Conservation (phyloP, 2,329 filamentous ascomycete genomes). For the Aspergillus quadricinctus region DNA sequence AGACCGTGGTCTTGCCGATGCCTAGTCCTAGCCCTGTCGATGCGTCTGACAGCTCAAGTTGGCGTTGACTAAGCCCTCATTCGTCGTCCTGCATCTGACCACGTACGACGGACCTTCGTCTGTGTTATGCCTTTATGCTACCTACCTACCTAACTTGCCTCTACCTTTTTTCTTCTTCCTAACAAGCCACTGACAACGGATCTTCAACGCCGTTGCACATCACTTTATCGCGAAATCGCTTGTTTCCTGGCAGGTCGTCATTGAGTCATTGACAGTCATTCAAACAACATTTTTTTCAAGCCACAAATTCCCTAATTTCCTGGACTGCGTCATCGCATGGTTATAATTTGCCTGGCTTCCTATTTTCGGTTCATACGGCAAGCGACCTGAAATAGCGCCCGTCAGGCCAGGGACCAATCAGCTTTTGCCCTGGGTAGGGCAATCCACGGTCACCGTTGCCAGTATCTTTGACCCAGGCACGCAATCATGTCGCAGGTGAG, state of each 20-base stretch:
- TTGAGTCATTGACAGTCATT: neutral
- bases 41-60: neutral
- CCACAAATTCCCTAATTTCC: neutral
- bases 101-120: neutral
- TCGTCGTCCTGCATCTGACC: neutral
- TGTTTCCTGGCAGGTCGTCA: neutral
- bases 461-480: neutral
- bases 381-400: conserved; percentile 1
- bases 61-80: neutral
- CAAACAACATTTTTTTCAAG: neutral
- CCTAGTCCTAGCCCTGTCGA: too few species aligned
- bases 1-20: too few species aligned
- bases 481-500: conserved; percentile 1
- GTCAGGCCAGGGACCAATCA: conserved; percentile 5
- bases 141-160: neutral
- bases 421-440: neutral
- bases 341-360: neutral
- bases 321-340: neutral
- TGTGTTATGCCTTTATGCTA: neutral
- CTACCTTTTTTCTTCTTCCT: neutral
- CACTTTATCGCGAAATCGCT: neutral
- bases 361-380: neutral
- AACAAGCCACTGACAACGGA: neutral
- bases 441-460: neutral
- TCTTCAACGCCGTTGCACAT: neutral